Base-by-base conservation (phyloP, 768 basidiomycete genomes). In the Asterophora parasitica region DNA sequence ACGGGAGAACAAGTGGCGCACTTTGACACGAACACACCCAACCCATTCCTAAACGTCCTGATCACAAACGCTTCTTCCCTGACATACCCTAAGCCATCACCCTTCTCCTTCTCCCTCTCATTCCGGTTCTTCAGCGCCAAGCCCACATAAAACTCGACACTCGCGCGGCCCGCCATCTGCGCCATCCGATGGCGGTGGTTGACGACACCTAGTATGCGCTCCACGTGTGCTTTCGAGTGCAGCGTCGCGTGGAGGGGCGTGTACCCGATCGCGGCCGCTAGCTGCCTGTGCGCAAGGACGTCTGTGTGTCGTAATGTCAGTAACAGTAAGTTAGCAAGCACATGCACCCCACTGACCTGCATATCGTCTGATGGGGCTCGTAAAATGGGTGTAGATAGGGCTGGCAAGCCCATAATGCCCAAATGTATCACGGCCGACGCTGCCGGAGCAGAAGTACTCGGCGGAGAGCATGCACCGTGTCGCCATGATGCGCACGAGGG, bases 381-480 rank as follows among this genome's bases (percentile, higher is more conserved):
- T 97, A 62, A 98, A 98, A 64, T 98, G 96, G 0, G 96, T 99
- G 63, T 98, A 99, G 47, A 99, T 99, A 0, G 88, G 79, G 62
- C 82, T 93, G 0, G 96, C 96, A n/a, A 99, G 78, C 33, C 96
- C 96, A 63, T 99, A 99, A 65, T 98, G 96, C 2, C 89, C 87
- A 62, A 97, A 99, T 0, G 92, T 85, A 53, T 96, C 93, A 41
- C 85, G 80, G 0, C 85, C 81, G 2, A 97, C 92, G 56, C 92
- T 93, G 7, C 96, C 95, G 0, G 94, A 89, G 62, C 89, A 92
- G 70, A 98, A 97, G 65, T 99, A 99, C 64, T 99, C 96, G 15
- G 96, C 96, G 0, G 94, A 85, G 19, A 97, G 75, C 96, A 99
- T 99, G 64, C 96, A 97, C 26, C 96, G 76, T 3, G 95, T 98